Conservation (phyloP, 345 rosid genomes). For the Eutrema japonicum region DNA sequence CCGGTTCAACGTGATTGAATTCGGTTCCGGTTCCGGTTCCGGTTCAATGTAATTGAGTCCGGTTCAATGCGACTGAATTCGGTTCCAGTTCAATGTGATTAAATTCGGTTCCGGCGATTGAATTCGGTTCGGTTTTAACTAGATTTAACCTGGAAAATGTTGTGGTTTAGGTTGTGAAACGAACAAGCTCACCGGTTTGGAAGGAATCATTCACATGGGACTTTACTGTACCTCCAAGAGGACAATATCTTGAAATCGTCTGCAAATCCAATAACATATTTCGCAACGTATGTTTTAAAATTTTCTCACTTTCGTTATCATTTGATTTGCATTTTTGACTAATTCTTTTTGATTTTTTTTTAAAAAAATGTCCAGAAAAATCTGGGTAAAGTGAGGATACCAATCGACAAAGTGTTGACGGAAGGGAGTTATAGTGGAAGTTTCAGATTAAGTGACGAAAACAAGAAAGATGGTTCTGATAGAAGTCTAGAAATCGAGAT, state of each 20-base stretch:
- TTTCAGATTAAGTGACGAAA: conserved; percentile 58
- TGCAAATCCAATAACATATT: conserved; percentile 86
- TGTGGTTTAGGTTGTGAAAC: conserved; percentile 67
- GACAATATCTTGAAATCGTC: conserved; percentile 80
- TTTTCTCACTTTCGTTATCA: not conserved
- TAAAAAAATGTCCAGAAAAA: conserved; percentile 50
- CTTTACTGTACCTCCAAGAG: conserved; percentile 81
- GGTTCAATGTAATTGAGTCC: not conserved
- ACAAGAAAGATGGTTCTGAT: conserved; percentile 56
- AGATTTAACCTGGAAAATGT: not conserved
- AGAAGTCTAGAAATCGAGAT: conserved; percentile 72
- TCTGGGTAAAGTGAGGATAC: conserved; percentile 72
- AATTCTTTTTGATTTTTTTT: conserved; percentile 7
- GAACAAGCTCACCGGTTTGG: conserved; percentile 82
- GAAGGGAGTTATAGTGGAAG: conserved; percentile 73
- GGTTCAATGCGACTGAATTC: not conserved
- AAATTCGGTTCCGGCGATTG: not conserved
- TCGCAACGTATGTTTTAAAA: conserved; percentile 54
- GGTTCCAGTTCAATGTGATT: not conserved
- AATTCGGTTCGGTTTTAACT: not conserved
- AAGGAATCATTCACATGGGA: conserved; percentile 90
- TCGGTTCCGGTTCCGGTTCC: not conserved
- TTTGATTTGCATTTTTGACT: not conserved
- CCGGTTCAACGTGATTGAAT: too few relatives aligned
- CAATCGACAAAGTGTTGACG: conserved; percentile 78